These are phyloP conservation scores for Tilletia horrida DNA, from an alignment of 1,284 basidiomycete genomes.

Conservation along the genomic window DNA sequence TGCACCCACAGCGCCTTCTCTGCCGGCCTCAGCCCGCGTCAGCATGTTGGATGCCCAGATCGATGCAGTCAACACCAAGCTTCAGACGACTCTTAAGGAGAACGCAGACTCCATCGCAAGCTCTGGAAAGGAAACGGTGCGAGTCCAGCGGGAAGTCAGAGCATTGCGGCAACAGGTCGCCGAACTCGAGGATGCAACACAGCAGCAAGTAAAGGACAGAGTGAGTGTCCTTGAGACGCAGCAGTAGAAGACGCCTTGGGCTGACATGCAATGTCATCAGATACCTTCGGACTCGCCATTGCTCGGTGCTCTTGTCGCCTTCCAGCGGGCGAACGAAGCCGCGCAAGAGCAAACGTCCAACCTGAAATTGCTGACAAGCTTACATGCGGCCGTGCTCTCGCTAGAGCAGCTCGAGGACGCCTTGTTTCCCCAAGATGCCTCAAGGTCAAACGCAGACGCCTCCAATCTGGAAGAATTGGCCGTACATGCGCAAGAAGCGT, in stretches of 20 bases:
- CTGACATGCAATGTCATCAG: background rate
- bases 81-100: slow-evolving; percentile 29
- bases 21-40: slow-evolving; percentile 11
- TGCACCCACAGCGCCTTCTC: background rate
- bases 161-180: background rate
- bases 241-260: background rate
- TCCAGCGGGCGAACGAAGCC: background rate
- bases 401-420: slow-evolving; percentile 10
- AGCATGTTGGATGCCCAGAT: slow-evolving; percentile 20
- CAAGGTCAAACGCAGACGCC: background rate
- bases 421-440: background rate
- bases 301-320: background rate
- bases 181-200: background rate
- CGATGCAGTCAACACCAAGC: slow-evolving; percentile 30
- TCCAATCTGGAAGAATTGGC: background rate
- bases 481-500: background rate
- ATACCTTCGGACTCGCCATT: background rate
- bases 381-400: background rate
- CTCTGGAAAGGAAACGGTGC: background rate
- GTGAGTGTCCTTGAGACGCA: background rate
- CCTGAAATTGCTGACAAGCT: background rate
- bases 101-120: background rate
- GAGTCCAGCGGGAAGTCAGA: background rate
- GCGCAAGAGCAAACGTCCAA: background rate
- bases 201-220: background rate